These are phyloP conservation scores for Alternaria sp. DNA, from an alignment of 2,329 filamentous ascomycete genomes.

Conservation along the genomic window DNA sequence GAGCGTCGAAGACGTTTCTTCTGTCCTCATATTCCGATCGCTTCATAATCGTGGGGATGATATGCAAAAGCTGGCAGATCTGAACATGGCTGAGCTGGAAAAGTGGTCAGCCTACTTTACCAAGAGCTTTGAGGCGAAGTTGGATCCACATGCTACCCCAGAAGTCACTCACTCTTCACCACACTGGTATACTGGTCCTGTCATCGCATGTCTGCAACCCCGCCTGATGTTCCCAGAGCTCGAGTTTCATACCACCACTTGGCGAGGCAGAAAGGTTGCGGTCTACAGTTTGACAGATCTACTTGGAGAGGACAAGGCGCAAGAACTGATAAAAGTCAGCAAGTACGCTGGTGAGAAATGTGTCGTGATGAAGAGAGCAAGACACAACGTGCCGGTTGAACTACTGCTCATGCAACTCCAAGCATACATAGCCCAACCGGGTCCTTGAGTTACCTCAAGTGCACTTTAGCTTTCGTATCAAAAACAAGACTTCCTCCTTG, in stretches of 20 bases:
- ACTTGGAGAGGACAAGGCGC: constrained; percentile 37
- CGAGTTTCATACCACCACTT: constrained; percentile 38
- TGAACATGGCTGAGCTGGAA: constrained; percentile 29
- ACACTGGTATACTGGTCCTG: constrained; percentile 35
- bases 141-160: constrained; percentile 36
- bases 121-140: constrained; percentile 13
- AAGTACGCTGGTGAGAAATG: constrained; percentile 30
- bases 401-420: constrained; percentile 43
- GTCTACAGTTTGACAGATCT: constrained; percentile 46
- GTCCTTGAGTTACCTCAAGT: constrained; percentile 16
- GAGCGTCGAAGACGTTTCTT: constrained; percentile 36
- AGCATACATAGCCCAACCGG: constrained; percentile 35
- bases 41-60: constrained; percentile 37
- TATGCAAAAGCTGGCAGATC: constrained; percentile 16
- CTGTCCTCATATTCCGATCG: constrained; percentile 33
- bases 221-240: constrained; percentile 37
- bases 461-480: not conserved
- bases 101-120: constrained; percentile 28
- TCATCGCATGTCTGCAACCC: constrained; percentile 36
- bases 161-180: constrained; percentile 33
- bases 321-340: constrained; percentile 30
- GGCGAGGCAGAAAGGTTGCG: constrained; percentile 38
- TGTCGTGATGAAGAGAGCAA: constrained; percentile 36
- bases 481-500: not conserved
- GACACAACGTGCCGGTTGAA: constrained; percentile 39